phyloP scores from a whole-genome alignment of 2,329 filamentous ascomycete genomes.

The Lasiodiplodia sp. region DNA sequence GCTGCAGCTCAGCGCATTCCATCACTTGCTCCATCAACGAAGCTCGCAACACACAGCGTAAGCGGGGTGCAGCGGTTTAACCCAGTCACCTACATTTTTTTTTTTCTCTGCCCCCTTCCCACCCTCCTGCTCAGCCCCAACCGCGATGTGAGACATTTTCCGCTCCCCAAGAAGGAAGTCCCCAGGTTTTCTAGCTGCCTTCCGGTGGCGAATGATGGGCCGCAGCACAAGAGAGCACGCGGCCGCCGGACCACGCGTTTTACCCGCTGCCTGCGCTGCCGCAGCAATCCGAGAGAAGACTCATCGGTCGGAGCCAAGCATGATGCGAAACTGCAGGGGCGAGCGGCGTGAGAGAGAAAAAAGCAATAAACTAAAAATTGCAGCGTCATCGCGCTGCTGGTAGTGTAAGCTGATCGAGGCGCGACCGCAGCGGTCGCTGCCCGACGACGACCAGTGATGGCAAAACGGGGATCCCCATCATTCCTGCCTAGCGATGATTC shows the following conservation, averaged over 20 bases:
- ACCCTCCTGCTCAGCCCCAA: not conserved
- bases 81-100: not conserved
- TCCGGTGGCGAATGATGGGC: slow-evolving; percentile 9
- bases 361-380: not conserved
- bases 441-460: not conserved
- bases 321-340: not conserved
- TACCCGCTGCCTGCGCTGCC: not conserved
- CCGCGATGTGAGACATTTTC: slow-evolving; percentile 15
- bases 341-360: not conserved
- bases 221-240: not conserved
- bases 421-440: not conserved
- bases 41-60: not conserved
- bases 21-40: not conserved
- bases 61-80: not conserved
- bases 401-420: slow-evolving; percentile 7
- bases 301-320: not conserved
- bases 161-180: not conserved
- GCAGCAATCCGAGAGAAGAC: not conserved
- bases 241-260: not conserved
- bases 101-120: not conserved
- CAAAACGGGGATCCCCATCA: not conserved
- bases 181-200: slow-evolving; percentile 9
- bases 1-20: not conserved
- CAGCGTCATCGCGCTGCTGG: not conserved
- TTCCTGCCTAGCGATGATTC: not conserved